A percentile compares a stretch with the other conserved stretches of the same genome.
These are phyloP conservation scores for Nicotiana attenuata DNA, from an alignment of 257 asterid species.

Conservation along the genomic window DNA sequence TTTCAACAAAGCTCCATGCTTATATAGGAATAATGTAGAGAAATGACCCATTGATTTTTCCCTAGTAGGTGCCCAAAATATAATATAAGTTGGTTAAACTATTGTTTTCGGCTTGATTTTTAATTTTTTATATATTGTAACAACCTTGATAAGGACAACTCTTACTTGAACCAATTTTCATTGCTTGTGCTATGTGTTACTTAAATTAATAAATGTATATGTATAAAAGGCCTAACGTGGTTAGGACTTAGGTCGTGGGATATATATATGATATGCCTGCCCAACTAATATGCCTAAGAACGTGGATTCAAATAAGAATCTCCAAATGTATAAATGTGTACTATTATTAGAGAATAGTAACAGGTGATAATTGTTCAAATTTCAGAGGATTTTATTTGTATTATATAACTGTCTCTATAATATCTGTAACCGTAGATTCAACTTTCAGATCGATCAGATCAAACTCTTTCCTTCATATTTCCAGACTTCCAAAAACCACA, in stretches of 20 bases:
- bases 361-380: not conserved
- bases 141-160: not conserved
- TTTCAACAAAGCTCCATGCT: not conserved
- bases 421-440: no score
- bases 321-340: not conserved
- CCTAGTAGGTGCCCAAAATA: not conserved
- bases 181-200: not conserved
- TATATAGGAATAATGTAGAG: not conserved
- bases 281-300: constrained; percentile 6
- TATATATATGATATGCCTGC: not conserved
- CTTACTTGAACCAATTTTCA: no score
- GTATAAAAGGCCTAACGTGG: not conserved
- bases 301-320: not conserved
- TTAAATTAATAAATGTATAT: not conserved
- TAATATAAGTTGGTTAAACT: not conserved
- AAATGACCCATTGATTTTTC: not conserved
- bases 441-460: no score
- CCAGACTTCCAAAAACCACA: no score
- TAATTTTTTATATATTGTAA: no score
- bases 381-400: not conserved
- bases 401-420: no score
- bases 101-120: not conserved
- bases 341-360: not conserved
- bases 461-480: no score
- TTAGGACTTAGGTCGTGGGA: not conserved